These are phyloP conservation scores for Myriosclerotinia scirpicola DNA, from an alignment of 2,329 filamentous ascomycete species.

Conservation along the genomic window DNA sequence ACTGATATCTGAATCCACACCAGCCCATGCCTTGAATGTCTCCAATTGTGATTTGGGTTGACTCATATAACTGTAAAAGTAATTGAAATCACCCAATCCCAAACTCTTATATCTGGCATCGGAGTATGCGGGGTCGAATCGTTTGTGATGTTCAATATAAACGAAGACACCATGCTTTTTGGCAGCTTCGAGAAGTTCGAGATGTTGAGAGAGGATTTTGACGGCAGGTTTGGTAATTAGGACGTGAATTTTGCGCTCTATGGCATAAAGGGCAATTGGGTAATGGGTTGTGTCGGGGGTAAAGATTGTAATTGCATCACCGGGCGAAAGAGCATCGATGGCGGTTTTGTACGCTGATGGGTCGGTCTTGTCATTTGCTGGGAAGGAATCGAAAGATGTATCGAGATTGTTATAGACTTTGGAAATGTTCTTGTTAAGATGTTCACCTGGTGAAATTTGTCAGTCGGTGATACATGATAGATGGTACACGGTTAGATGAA, in stretches of 20 bases:
- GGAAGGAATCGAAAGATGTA: constrained; percentile 81
- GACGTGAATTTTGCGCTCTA: constrained; percentile 84
- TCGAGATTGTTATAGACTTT: constrained; percentile 87
- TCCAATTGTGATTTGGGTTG: constrained; percentile 39
- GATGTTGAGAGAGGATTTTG: constrained; percentile 78
- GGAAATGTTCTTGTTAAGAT: constrained; percentile 83
- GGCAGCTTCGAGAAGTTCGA: constrained; percentile 70
- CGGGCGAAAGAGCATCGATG: constrained; percentile 77
- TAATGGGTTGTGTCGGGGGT: constrained; percentile 92
- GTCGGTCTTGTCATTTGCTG: constrained; percentile 69
- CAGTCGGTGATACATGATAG: neutral
- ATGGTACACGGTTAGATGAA: neutral
- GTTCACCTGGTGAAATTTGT: constrained; percentile 57
- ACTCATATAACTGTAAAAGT: constrained; percentile 81
- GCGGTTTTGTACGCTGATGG: constrained; percentile 83
- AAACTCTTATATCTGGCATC: constrained; percentile 78
- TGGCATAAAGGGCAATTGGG: constrained; percentile 88
- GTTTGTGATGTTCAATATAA: constrained; percentile 95
- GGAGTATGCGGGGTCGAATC: constrained; percentile 88
- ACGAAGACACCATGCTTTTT: constrained; percentile 79
- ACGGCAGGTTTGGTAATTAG: constrained; percentile 93
- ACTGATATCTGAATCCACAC: constrained; percentile 86
- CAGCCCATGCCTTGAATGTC: constrained; percentile 53
- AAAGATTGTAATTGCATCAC: constrained; percentile 94
- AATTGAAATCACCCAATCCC: constrained; percentile 90